Base-by-base conservation (phyloP, 352 stramenopile genomes). In the Vaucheria bursata region DNA sequence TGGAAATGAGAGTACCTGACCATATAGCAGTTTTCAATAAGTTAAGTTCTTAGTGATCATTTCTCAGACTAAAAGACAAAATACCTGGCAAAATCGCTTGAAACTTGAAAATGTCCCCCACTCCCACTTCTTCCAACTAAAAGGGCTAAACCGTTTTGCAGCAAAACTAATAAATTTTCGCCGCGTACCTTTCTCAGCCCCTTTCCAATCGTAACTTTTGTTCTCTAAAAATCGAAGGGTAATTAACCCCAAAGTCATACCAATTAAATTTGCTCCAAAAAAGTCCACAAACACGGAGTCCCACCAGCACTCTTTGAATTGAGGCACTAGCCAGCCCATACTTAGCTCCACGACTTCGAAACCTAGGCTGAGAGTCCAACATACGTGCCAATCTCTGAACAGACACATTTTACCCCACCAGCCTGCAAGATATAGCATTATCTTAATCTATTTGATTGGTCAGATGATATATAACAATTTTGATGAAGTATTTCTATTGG, bases 261-360 rank as follows among this genome's bases (percentile, higher is more conserved):
- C 92, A 8, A 96, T 72, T 67, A 96, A 83, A 80, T 97, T 97
- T 4, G 91, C 93, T 4, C 92, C 92, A 33, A 96, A 85, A 29
- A 95, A 78, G 80, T 97, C 92, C 78, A 95, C 87, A 39, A 97
- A 87, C 31, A 97, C 75, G 49, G 91, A 95, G 78, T 97, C 92
- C 92, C 92, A 97, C 91, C 91, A 97, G 84, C 92, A 97, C 84
- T 97, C 92, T 77, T 95, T 89, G 78, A 97, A 97, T 79, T 97
- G 91, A 33, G 74, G 78, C 25, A 82, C 70, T 69, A 79, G 2
- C 74, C 78, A 82, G 12, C 78, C 78, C 85, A 82, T 79, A 37
- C 71, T 79, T 36, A 82, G 77, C 73, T 97, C 92, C 31, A 96
- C 82, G 33, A 93, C 81, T 85, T 97, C 92, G 74, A 97, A 97